Conservation (phyloP, 2,329 filamentous ascomycete genomes). For the Trichoderma asperellum region DNA sequence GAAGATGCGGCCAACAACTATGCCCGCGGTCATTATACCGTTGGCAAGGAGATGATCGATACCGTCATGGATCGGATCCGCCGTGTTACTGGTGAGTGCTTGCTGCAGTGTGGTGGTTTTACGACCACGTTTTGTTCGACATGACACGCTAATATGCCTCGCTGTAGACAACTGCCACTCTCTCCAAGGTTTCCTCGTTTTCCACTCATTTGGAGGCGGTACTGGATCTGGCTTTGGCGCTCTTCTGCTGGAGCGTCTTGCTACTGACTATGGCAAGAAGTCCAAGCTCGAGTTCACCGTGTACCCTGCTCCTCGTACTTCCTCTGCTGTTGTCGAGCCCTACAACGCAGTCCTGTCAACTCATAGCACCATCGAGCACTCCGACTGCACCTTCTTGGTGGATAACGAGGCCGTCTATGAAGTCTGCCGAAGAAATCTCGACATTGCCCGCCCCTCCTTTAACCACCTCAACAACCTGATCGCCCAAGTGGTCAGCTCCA, state of each 20-base stretch:
- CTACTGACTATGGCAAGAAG: conserved; percentile 77
- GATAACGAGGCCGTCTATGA: conserved; percentile 78
- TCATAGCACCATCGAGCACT: conserved; percentile 76
- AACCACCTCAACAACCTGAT: conserved; percentile 75
- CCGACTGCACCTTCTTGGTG: conserved; percentile 78
- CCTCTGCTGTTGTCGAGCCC: conserved; percentile 72
- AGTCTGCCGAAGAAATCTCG: conserved; percentile 73
- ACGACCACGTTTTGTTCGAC: conserved; percentile 31
- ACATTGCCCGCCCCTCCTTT: conserved; percentile 69
- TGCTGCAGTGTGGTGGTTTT: not conserved
- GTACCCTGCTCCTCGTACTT: conserved; percentile 71
- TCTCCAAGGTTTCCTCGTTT: conserved; percentile 74
- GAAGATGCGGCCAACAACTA: conserved; percentile 80
- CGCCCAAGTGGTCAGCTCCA: conserved; percentile 74
- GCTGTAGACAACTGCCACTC: conserved; percentile 69
- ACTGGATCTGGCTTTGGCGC: conserved; percentile 75
- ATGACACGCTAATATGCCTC: not conserved
- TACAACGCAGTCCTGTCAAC: conserved; percentile 76
- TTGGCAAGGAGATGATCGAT: conserved; percentile 77
- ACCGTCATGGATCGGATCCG: conserved; percentile 71
- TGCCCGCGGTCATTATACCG: conserved; percentile 75
- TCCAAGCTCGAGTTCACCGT: conserved; percentile 76
- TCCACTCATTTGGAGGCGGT: conserved; percentile 75
- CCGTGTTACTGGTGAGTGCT: conserved; percentile 65
- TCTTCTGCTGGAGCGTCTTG: conserved; percentile 71